phyloP scores from a whole-genome alignment of 148 eudicot genomes.

The Chenopodium berlandieri region DNA sequence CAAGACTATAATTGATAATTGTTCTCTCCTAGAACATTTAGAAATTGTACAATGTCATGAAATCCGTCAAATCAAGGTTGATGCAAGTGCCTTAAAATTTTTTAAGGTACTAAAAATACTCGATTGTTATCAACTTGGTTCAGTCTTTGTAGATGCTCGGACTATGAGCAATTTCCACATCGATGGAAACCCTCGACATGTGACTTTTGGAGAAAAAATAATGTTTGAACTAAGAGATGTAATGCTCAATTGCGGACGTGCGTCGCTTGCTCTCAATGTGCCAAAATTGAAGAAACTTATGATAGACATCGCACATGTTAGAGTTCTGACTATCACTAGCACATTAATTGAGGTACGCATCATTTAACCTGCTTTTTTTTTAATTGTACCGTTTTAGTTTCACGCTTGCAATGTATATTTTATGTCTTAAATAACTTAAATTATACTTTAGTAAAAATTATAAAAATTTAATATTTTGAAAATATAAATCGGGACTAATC shows the following conservation, averaged over 20 bases:
- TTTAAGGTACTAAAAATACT: slow-evolving; percentile 20
- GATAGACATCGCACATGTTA: not conserved
- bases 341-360: slow-evolving; percentile 25
- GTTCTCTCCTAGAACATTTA: slow-evolving; percentile 4
- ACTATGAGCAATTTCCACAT: slow-evolving; percentile 6
- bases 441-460: too few species aligned
- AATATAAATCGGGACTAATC: too few species aligned
- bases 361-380: too few species aligned
- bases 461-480: too few species aligned
- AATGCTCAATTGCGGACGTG: not conserved
- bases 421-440: too few species aligned
- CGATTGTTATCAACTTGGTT: not conserved
- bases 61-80: not conserved
- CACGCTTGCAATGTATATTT: too few species aligned
- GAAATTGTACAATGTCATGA: slow-evolving; percentile 18
- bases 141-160: not conserved
- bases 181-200: not conserved
- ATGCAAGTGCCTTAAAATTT: not conserved
- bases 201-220: not conserved
- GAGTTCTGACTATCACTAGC: slow-evolving; percentile 22
- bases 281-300: not conserved
- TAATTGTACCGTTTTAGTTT: too few species aligned
- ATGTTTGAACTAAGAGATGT: slow-evolving; percentile 5
- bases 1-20: not conserved
- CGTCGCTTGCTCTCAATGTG: not conserved